Base-by-base conservation (phyloP, 73 alveolate genomes). In the Paramecium sonneborni region DNA sequence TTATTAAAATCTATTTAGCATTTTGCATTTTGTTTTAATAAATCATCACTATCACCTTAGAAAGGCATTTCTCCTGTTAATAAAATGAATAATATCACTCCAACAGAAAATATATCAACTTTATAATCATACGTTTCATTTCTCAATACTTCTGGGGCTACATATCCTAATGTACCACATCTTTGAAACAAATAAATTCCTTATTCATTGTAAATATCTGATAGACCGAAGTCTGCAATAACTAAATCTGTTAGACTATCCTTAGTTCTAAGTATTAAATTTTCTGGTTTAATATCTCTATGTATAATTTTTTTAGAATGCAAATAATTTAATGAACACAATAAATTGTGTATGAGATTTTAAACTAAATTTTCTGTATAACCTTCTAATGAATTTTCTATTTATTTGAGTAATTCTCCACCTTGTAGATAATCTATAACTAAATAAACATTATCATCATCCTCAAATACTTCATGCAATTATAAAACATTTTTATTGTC, bases 81-180 rank as follows among this genome's bases (percentile, higher is more conserved):
- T 94, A 95, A 92, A 86, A 93, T 94, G 79, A 24, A 95, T 70
- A 94, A 39, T 28, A 95, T 88, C 24, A 94, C 95, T 4, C 98
- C 98, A 55, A 94, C 55, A 6, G 94, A 85, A 85, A 68, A 93
- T 3, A 95, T 93, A 92, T 95, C 98, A 76, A 95, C 93, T 4
- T 95, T 91, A 86, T 84, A 93, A 85, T 95, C 98, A 93, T 95
- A 93, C 21, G 57, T 87, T 93, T 95, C 74, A 76, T 92, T 93
- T 46, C 92, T 62, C 20, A 93, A 92, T 58, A 95, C 94, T 95
- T 95, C 98, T 23, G 93, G 93, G 11, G 93, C 88, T 44, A 86
- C 72, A 43, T 86, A 86, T 74, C 58, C 87, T 32, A 38, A 14
- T 30, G 87, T 74, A n/a, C 87, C 87, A 74, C 87, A 74, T 8